Percentiles rank a stretch among this genome's conserved stretches.
Conservation (phyloP, 257 asterid species). For the Penstemon newberryi region DNA sequence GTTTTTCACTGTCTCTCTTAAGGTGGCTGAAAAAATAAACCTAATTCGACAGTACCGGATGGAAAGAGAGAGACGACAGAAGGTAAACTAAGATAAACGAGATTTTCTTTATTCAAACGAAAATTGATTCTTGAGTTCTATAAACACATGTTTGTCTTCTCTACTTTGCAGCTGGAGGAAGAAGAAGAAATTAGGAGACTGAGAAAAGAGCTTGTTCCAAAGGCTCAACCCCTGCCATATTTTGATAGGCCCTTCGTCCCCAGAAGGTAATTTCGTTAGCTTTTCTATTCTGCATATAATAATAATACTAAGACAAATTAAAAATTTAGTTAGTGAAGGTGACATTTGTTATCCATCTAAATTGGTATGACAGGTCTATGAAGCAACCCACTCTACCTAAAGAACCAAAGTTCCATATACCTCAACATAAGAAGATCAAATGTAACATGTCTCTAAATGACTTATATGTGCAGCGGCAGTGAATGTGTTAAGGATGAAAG, state of each 20-base stretch:
- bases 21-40: conserved; percentile 76
- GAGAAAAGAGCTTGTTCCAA: conserved; percentile 89
- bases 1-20: conserved; percentile 1
- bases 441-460: conserved; percentile 45
- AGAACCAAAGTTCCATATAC: conserved; percentile 69
- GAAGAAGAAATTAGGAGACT: conserved; percentile 88
- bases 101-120: no score
- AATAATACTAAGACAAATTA: no score
- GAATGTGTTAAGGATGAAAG: no score
- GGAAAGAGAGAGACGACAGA: conserved; percentile 81
- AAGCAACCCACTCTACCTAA: conserved; percentile 72
- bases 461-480: conserved; percentile 25
- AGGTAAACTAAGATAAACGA: conserved; percentile 44
- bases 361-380: conserved; percentile 34
- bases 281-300: background rate
- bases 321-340: no score
- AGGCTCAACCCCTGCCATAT: conserved; percentile 97
- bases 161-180: conserved; percentile 63
- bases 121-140: background rate
- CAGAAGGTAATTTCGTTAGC: conserved; percentile 43
- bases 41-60: conserved; percentile 59
- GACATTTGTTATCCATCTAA: background rate
- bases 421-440: conserved; percentile 70
- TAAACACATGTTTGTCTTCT: background rate
- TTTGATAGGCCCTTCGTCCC: conserved; percentile 93